Evolutionary conservation across 805 yeast genomes (phyloP), one percentile per base, ranked within the genome.

Genomic region (Barnettozyma populi): DNA sequence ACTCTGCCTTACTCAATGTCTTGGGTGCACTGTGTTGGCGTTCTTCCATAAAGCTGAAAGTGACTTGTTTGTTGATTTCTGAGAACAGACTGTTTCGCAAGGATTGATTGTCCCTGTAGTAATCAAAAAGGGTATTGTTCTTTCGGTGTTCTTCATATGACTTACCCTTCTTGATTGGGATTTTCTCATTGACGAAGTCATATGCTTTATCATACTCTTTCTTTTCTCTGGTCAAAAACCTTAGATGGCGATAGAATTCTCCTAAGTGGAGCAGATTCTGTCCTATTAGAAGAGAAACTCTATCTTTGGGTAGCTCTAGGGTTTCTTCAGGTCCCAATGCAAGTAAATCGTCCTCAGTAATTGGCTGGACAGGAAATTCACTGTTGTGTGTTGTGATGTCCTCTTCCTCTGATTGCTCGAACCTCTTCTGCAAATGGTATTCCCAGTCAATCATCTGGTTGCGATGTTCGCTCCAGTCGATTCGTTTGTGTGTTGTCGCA

Each of bases 281-380:
- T 1, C 36, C 42, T 9, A 54, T 32, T 9, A 52, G n/a, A 6
- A 38, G 13, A n/a, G 31, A 20, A 7, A 44, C 42, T n/a, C 49
- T 31, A 11, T 52, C 54, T 11, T 25, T 16, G 16, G 39, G 39
- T 1, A 42, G 4, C n/a, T 46, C 47, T 5, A 45, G 25, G 5
- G 16, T 8, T 11, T 20, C 34, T 10, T 43, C 31, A 8, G 44
- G 34, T 2, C 51, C 52, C 9, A 47, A 16, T 1, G 16, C 23
- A 4, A 40, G 27, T 7, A 54, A 29, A 8, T 52, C 51, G 6
- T 25, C n/a, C 16, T 50, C 56, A 11, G 47, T 44, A 5, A 52
- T 8, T 19, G 56, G 54, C 11, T 40, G 18, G 5, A 35, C 4
- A 11, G 31, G 41, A 14, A 34, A 25, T 3, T 19, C 43, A 11